These are phyloP conservation scores for Suillus subluteus DNA, from an alignment of 768 basidiomycete species.

Conservation along the genomic window DNA sequence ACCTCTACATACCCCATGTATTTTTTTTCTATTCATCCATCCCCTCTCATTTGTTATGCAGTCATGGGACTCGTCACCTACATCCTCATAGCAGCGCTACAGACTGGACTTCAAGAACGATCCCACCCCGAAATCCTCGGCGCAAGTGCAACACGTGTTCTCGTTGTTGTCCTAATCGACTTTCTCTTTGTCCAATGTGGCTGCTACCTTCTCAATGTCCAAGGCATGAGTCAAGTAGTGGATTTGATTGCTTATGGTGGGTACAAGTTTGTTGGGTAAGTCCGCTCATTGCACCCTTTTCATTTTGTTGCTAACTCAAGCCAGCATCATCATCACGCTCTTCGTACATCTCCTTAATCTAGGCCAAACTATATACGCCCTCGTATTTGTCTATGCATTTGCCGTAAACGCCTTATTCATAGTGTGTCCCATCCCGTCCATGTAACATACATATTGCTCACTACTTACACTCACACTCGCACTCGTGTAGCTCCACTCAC, in stretches of 20 bases:
- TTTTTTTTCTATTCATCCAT: slow-evolving; percentile 10
- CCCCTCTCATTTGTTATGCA: slow-evolving; percentile 34
- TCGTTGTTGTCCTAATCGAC: slow-evolving; percentile 85
- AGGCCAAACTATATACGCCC: too few relatives aligned
- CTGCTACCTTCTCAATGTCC: slow-evolving; percentile 91
- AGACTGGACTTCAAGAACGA: slow-evolving; percentile 78
- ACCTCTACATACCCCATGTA: slow-evolving; percentile 93
- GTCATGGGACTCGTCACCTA: slow-evolving; percentile 98
- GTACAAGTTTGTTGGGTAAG: slow-evolving; percentile 96
- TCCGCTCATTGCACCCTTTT: slow-evolving; percentile 9
- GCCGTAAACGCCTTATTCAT: slow-evolving; percentile 93
- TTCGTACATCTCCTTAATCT: too few relatives aligned
- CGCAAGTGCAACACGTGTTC: slow-evolving; percentile 79
- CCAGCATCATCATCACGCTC: too few relatives aligned
- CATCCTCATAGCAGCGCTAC: slow-evolving; percentile 84
- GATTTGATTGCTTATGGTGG: slow-evolving; percentile 93
- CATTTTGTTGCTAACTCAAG: not conserved
- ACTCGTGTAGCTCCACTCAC: slow-evolving; percentile 74
- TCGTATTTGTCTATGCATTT: slow-evolving; percentile 85
- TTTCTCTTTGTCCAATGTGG: slow-evolving; percentile 89
- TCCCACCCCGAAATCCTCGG: slow-evolving; percentile 92
- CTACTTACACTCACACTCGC: too few relatives aligned
- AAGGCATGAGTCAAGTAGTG: slow-evolving; percentile 67
- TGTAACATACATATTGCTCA: not conserved
- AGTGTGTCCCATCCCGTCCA: slow-evolving; percentile 46